Evolutionary conservation across 139 green algal genomes (phyloP), one percentile per base, ranked within the genome.

Genomic region (Marvania coccoides): DNA sequence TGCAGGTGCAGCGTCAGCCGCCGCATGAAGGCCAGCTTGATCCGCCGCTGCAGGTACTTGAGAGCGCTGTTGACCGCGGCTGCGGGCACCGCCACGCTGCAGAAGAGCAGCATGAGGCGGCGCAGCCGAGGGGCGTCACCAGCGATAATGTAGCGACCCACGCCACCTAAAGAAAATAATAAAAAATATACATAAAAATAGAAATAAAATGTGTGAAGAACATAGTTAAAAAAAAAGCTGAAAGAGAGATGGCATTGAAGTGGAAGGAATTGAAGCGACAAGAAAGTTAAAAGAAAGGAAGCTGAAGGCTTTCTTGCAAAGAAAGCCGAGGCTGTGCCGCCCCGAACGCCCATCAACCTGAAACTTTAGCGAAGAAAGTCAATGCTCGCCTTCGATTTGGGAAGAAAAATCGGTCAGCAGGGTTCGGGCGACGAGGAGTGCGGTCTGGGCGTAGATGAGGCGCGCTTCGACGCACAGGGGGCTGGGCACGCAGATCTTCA

Each of bases 21-120:
- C 19, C 66, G 60, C 80, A 71, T 62, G 67, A 86, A 86, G 5
- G 80, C 74, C 46, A 93, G 61, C 67, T 90, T 84, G 38, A 98
- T 91, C 42, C 75, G 69, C 65, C 88, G 90, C 77, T 97, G 90
- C 74, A 96, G 85, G 81, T 91, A 96, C 79, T 97, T 97, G 23
- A 98, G 77, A 0, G 80, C 88, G 35, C 65, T 81, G 78, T 96
- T 97, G 8, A 97, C 90, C 5, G 88, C 36, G 2, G 88, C 80
- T 12, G 89, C 88, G 3, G 91, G 91, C 9, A 96, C 61, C 39
- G 83, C 82, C 30, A 92, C 72, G 4, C 69, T 70, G 13, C 72
- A 81, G 79, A 96, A 95, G 15, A 56, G 61, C 1, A 72, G 29
- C 34, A 94, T 31, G 0, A 69, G 63, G 3, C 68, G 48, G 23